Base-by-base conservation (phyloP, 2,329 filamentous ascomycete species). In the Ophiognomonia clavigignenti-juglandacearum region DNA sequence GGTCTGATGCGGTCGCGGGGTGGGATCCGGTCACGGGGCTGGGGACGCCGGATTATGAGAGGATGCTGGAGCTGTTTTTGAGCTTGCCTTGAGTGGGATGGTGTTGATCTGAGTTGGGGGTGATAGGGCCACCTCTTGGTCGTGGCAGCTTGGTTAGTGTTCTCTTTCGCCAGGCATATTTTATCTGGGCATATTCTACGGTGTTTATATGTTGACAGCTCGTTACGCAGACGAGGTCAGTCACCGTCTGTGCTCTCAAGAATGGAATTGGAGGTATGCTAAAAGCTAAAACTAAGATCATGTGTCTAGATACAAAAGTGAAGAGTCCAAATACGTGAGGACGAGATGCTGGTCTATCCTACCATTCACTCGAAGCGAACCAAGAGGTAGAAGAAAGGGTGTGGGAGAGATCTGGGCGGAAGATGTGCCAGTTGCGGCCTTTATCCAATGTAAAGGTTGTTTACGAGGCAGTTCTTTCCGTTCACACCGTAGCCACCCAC, bases 11-110 rank as follows among this genome's bases (percentile, higher is more conserved):
- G 4, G 54, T 51, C 9, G 38, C 50, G 23, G 59, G 59, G 6
- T 61, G 59, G 59, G 59, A 61, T 35, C 59, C 59, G 1, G 52
- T 58, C 2, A 59, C 56, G 2, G 57, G 57, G 1, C 50, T 60
- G 3, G 57, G 57, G 32, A 51, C 57, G 24, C 57, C 57, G 16
- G 50, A 56, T 24, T 60, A 53, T 29, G 53, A 54, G 1, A 55
- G 54, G 45, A 51, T 60, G 31, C 29, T 52, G 16, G 48, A 44
- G 18, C 45, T 59, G 11, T 55, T 60, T 22, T 27, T 54, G 45
- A 46, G 39, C 13, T 39, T 51, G 10, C 45, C 49, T 1, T 51
- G n/a, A 7, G 3, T 19, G 26, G 20, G 13, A n/a, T n/a, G n/a
- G n/a, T n/a, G n/a, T n/a, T n/a, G n/a, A n/a, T n/a, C n/a, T n/a